Evolutionary conservation across 176 grass and related monocot genomes (phyloP).

Genomic region (Canna indica): DNA sequence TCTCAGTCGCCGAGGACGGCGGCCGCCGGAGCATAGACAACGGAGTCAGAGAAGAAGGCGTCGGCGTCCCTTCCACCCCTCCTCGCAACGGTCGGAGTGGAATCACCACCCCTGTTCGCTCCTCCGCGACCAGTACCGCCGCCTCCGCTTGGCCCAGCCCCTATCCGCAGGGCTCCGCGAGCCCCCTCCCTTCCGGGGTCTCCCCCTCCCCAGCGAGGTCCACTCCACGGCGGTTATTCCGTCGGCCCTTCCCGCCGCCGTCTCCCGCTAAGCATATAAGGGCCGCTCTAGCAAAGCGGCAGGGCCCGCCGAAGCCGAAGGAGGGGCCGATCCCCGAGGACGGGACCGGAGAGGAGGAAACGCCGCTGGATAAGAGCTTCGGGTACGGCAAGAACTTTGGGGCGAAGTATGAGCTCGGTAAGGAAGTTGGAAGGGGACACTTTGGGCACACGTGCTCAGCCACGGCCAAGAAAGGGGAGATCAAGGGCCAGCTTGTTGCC

Average conservation of each 20-base stretch:
- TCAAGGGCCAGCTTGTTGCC: conserved; percentile 69
- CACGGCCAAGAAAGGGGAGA: conserved; percentile 77
- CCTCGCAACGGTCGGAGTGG: neutral
- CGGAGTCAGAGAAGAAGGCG: conserved; percentile 16
- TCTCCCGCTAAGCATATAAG: conserved; percentile 93
- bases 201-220: conserved; percentile 78
- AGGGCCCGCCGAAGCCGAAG: conserved; percentile 50
- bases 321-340: conserved; percentile 83
- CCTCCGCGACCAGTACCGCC: conserved; percentile 19
- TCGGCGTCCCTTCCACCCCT: conserved; percentile 7
- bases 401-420: conserved; percentile 88
- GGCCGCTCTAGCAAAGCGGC: conserved; percentile 70
- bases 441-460: conserved; percentile 90
- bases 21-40: conserved; percentile 23
- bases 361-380: conserved; percentile 83
- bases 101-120: conserved; percentile 31
- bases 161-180: conserved; percentile 36
- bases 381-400: conserved; percentile 84
- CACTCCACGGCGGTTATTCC: conserved; percentile 82
- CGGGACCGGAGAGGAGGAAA: conserved; percentile 43
- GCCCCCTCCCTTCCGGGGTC: conserved; percentile 64
- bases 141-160: conserved; percentile 63
- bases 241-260: conserved; percentile 81
- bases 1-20: conserved; percentile 25
- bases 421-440: conserved; percentile 95